A percentile compares a stretch with the other conserved stretches of the same genome.
Conservation (phyloP, 2,329 filamentous ascomycete genomes). For the Colletotrichum coccodes region DNA sequence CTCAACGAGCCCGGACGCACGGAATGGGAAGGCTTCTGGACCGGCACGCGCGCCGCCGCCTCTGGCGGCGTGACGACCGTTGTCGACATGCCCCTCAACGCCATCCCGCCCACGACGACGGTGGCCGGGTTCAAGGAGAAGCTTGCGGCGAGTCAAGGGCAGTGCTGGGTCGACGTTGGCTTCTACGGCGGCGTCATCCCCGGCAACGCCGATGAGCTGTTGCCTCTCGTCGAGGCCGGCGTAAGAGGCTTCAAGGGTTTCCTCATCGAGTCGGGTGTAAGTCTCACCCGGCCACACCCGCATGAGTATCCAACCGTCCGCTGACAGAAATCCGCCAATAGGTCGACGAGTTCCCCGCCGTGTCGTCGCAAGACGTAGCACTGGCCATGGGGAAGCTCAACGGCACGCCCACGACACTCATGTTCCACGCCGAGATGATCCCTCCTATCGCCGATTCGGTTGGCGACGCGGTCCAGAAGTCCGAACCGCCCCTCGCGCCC, state of each 20-base stretch:
- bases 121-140: constrained; percentile 85
- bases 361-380: constrained; percentile 81
- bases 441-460: constrained; percentile 86
- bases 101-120: constrained; percentile 95
- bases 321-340: constrained; percentile 46
- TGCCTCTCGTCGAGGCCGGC: constrained; percentile 83
- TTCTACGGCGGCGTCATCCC: constrained; percentile 97
- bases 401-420: constrained; percentile 86
- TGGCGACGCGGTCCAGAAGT: constrained; percentile 78
- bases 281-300: constrained; percentile 39
- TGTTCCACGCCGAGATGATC: constrained; percentile 99
- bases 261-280: constrained; percentile 93
- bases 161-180: constrained; percentile 99
- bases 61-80: constrained; percentile 97
- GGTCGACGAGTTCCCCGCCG: constrained; percentile 95
- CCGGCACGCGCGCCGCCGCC: constrained; percentile 91
- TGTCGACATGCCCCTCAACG: constrained; percentile 97
- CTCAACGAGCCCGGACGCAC: constrained; percentile 96
- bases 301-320: background rate
- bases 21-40: constrained; percentile 98
- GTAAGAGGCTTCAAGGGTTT: constrained; percentile 98
- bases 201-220: constrained; percentile 83
- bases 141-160: constrained; percentile 81
- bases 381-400: constrained; percentile 85
- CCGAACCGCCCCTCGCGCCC: constrained; percentile 75